Base-by-base conservation (phyloP, 1,284 basidiomycete species). In the Sanghuangporus baumii region DNA sequence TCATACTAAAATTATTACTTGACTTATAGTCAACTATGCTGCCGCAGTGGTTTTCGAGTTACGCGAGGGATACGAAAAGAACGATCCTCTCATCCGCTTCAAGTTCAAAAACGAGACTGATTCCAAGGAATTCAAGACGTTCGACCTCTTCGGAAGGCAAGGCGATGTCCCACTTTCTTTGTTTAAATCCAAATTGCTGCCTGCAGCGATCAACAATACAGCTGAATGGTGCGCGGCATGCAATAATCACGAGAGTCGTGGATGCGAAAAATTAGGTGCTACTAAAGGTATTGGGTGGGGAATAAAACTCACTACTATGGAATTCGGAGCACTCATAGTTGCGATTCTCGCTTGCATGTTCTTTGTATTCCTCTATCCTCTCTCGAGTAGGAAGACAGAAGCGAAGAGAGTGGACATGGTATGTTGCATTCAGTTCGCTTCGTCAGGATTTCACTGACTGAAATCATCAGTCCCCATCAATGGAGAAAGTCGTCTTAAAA, bases 281-380 rank as follows among this genome's bases (percentile, higher is more conserved):
- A n/a, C 47, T 9, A 48, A 41, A n/a, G 2, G 65, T 75, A 8
- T 68, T 74, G 62, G 74, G 67, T 7, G 67, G 38, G 86, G 86
- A 0, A 84, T 87, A 73, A 72, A 88, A 9, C 87, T 86, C 31
- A 86, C 87, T 1, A 82, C 84, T 5, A 67, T 88, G 65, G 81
- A 81, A 36, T 67, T 83, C 26, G 79, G 74, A 6, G 76, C 84
- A 12, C 70, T 75, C 40, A 66, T 78, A 31, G 66, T 75, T 12
- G 73, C 76, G 63, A 67, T 84, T 14, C 76, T 67, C 7, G 68
- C 75, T 12, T 67, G 85, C 43, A 68, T 71, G n/a, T 79, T 81
- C 71, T 60, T 82, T 50, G 83, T 85, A 0, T 58, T 80, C 12
- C 51, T 86, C 62, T 75, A 70, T 40, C 67, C 82, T 37, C 26